Conservation (phyloP, 1,284 basidiomycete species). For the Austroboletus novae-zelandiae region DNA sequence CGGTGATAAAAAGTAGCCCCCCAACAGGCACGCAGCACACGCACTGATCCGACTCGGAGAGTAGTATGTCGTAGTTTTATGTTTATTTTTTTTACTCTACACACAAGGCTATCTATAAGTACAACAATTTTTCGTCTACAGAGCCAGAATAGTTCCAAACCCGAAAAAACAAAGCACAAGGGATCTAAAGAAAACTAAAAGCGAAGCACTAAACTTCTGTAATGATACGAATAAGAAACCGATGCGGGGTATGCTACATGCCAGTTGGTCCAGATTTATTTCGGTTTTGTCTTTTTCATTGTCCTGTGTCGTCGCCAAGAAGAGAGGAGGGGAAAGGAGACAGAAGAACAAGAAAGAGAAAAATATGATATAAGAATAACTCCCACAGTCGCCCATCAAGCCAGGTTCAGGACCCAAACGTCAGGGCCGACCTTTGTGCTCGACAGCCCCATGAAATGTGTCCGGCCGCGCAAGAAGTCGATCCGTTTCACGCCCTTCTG, state of each 20-base stretch:
- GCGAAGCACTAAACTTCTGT: slow-evolving; percentile 11
- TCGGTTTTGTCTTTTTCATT: slow-evolving; percentile 15
- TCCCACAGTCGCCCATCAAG: slow-evolving; percentile 4
- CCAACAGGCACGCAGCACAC: no score
- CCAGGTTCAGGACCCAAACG: slow-evolving; percentile 27
- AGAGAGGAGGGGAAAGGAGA: background rate
- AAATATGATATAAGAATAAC: slow-evolving; percentile 28
- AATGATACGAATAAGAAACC: slow-evolving; percentile 24
- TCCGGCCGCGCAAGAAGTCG: slow-evolving; percentile 41
- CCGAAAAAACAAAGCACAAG: slow-evolving; percentile 1
- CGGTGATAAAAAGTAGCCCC: background rate
- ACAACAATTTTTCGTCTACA: slow-evolving; percentile 11
- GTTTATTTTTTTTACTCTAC: slow-evolving; percentile 10
- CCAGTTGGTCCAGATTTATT: slow-evolving; percentile 7
- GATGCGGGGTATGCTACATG: slow-evolving; percentile 24
- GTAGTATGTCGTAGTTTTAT: slow-evolving; percentile 10
- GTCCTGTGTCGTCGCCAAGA: slow-evolving; percentile 9
- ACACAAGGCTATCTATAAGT: slow-evolving; percentile 18
- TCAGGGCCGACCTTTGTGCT: slow-evolving; percentile 33
- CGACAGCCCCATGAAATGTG: slow-evolving; percentile 37
- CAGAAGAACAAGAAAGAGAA: background rate
- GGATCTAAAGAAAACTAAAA: background rate
- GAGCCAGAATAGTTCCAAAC: background rate
- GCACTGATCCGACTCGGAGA: no score
- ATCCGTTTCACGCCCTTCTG: slow-evolving; percentile 43